Conservation (phyloP, 2,329 filamentous ascomycete genomes). For the Ascochyta viciae-villosae region DNA sequence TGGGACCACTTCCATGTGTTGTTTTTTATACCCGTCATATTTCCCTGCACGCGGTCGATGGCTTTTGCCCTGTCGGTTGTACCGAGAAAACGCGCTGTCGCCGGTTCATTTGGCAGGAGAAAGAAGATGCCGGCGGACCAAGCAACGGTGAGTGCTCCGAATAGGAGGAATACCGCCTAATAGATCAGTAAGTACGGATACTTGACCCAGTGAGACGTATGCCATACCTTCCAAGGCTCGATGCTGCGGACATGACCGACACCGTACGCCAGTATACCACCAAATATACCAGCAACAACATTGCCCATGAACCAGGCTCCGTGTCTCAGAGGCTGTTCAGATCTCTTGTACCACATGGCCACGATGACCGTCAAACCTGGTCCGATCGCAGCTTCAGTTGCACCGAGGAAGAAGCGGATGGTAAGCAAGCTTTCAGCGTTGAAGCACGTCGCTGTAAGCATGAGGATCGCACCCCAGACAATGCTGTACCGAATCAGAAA, state of each 20-base stretch:
- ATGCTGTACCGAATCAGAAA: conserved; percentile 30
- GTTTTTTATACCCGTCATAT: conserved; percentile 58
- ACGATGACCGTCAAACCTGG: conserved; percentile 70
- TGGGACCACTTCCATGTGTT: conserved; percentile 55
- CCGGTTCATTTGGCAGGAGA: conserved; percentile 59
- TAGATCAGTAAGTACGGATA: neutral
- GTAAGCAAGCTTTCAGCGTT: conserved; percentile 58
- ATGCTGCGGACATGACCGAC: conserved; percentile 57
- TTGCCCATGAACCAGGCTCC: conserved; percentile 55
- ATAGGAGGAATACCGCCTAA: conserved; percentile 63
- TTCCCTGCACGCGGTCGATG: conserved; percentile 50
- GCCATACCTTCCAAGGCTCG: conserved; percentile 33
- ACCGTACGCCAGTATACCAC: conserved; percentile 63
- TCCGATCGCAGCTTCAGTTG: conserved; percentile 53
- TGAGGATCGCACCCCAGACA: conserved; percentile 53
- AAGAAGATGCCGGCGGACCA: conserved; percentile 54
- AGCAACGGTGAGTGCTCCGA: conserved; percentile 41
- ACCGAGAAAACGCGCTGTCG: conserved; percentile 23
- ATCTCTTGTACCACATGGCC: conserved; percentile 69
- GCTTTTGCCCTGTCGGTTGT: conserved; percentile 25
- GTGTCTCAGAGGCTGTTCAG: conserved; percentile 65
- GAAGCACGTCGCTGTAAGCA: conserved; percentile 50
- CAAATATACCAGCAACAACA: conserved; percentile 61
- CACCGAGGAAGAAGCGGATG: conserved; percentile 59
- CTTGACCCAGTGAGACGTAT: conserved; percentile 22